Evolutionary conservation across 352 stramenopile species (phyloP).

Genomic region (Pseudoperonospora humuli): DNA sequence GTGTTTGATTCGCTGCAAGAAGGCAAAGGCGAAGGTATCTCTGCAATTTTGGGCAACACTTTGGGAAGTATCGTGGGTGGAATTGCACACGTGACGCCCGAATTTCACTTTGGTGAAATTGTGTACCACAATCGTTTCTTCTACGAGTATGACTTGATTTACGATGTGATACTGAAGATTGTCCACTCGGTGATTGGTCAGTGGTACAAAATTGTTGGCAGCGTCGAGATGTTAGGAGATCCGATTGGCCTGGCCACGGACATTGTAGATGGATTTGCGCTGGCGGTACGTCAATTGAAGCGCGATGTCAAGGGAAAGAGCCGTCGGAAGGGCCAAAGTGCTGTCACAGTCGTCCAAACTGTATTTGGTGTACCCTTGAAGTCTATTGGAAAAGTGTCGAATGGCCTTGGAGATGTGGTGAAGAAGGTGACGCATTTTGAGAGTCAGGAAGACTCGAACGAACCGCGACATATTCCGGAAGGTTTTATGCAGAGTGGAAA

Average conservation of each 20-base stretch:
- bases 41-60: conserved; percentile 69
- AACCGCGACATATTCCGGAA: conserved; percentile 71
- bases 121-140: conserved; percentile 75
- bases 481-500: conserved; percentile 67
- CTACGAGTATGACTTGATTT: conserved; percentile 79
- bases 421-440: conserved; percentile 81
- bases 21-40: conserved; percentile 70
- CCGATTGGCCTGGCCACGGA: conserved; percentile 76
- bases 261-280: conserved; percentile 79
- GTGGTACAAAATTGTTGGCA: conserved; percentile 87
- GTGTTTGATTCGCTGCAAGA: conserved; percentile 82
- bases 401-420: conserved; percentile 75
- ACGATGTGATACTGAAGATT: conserved; percentile 63
- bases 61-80: conserved; percentile 82
- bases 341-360: conserved; percentile 72
- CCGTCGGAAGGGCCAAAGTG: conserved; percentile 73
- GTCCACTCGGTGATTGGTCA: conserved; percentile 68
- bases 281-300: conserved; percentile 73
- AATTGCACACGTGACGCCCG: conserved; percentile 78
- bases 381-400: conserved; percentile 79
- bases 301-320: conserved; percentile 73
- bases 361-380: conserved; percentile 66
- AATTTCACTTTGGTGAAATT: conserved; percentile 74
- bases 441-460: conserved; percentile 58
- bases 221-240: conserved; percentile 77